phyloP scores from a whole-genome alignment of 108 stramenopile species.

The Discostella pseudostelligera region DNA sequence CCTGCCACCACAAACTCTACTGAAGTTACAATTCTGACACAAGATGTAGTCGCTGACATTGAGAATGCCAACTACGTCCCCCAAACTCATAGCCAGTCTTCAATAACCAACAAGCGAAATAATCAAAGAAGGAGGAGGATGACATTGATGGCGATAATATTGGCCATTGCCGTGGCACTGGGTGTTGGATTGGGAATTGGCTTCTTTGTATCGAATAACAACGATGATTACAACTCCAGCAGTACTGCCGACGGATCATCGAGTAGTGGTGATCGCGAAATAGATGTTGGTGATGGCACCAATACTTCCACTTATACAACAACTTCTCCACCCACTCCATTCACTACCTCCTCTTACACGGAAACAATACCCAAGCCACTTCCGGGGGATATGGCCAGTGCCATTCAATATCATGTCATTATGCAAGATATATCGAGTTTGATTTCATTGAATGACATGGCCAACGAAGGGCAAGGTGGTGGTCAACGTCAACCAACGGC shows the following conservation, averaged over 20 bases:
- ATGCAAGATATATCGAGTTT: constrained; percentile 26
- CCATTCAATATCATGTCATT: constrained; percentile 35
- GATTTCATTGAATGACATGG: constrained; percentile 20
- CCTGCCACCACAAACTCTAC: neutral
- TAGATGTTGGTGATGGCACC: constrained; percentile 1
- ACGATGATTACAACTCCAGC: too few species aligned
- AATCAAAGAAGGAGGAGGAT: constrained; percentile 18
- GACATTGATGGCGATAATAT: constrained; percentile 19
- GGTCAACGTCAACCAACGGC: constrained; percentile 14
- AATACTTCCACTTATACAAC: too few species aligned
- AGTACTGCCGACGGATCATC: neutral
- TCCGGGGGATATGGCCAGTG: constrained; percentile 20
- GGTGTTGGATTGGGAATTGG: constrained; percentile 38
- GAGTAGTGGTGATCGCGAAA: neutral
- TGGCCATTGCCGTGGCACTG: constrained; percentile 22
- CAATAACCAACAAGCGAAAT: neutral
- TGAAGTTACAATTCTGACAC: constrained; percentile 8
- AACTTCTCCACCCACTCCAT: neutral
- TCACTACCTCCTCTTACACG: neutral
- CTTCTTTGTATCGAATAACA: constrained; percentile 15
- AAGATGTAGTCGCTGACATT: neutral
- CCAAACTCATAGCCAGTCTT: neutral
- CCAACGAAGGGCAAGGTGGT: neutral
- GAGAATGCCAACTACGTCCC: neutral
- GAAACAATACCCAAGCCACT: neutral